phyloP scores from a whole-genome alignment of 1,284 basidiomycete species.

The Schizophyllum commune region DNA sequence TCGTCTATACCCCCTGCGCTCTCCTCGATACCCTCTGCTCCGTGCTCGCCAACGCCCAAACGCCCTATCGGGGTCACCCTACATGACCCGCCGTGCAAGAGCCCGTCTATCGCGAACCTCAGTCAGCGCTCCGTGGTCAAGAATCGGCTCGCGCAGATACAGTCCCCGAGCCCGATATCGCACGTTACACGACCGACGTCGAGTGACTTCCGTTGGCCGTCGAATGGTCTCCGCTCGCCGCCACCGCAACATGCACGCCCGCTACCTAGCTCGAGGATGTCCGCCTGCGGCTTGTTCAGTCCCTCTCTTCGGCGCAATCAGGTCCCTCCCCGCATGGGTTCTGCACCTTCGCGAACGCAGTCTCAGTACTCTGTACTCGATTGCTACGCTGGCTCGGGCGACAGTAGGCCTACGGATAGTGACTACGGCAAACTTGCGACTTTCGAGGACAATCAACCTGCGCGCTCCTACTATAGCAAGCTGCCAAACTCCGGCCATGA shows the following conservation, averaged over 20 bases:
- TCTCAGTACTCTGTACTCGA: constrained; percentile 16
- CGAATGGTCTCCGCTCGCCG: too few relatives aligned
- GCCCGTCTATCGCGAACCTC: constrained; percentile 47
- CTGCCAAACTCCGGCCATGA: too few relatives aligned
- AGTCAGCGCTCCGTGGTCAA: constrained; percentile 42
- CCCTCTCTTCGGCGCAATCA: background rate
- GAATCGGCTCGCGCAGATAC: constrained; percentile 42
- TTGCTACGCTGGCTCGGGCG: constrained; percentile 12
- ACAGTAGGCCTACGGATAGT: too few relatives aligned
- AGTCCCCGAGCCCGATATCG: constrained; percentile 15
- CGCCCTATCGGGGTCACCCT: constrained; percentile 14
- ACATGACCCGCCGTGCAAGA: constrained; percentile 22
- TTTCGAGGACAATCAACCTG: too few relatives aligned
- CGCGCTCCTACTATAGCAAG: too few relatives aligned
- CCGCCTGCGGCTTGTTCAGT: background rate
- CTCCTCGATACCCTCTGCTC: too few relatives aligned
- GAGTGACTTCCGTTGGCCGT: too few relatives aligned
- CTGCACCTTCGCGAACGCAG: background rate
- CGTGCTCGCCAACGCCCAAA: background rate
- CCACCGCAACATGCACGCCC: too few relatives aligned
- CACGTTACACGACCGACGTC: background rate
- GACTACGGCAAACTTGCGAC: too few relatives aligned
- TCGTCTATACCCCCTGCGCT: too few relatives aligned
- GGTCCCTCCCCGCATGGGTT: background rate
- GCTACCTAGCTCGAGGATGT: constrained; percentile 1